phyloP scores from a whole-genome alignment of 2,329 filamentous ascomycete species.

The Xylaria multiplex region DNA sequence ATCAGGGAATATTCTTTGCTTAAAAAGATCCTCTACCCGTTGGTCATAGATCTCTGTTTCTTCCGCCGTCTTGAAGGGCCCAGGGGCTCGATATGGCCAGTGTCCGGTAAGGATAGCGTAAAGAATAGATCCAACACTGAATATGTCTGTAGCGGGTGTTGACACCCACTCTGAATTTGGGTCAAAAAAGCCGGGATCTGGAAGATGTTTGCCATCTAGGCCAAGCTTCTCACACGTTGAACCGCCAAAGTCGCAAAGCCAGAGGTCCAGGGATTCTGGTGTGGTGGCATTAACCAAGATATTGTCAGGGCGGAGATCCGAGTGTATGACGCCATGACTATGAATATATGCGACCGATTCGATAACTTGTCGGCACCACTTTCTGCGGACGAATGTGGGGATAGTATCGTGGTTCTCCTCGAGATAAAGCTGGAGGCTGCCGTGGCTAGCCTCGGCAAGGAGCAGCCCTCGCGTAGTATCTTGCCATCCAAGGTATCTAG shows the following conservation, averaged over 20 bases:
- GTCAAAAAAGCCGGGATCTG: slow-evolving; percentile 12
- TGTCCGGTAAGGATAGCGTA: slow-evolving; percentile 15
- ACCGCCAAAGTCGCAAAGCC: slow-evolving; percentile 8
- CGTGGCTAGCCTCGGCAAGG: slow-evolving; percentile 14
- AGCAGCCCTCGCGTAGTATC: slow-evolving; percentile 6
- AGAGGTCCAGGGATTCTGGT: slow-evolving; percentile 6
- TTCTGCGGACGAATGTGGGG: slow-evolving; percentile 5
- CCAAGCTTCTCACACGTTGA: slow-evolving; percentile 10
- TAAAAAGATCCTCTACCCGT: slow-evolving; percentile 12
- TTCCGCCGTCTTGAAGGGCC: slow-evolving; percentile 1
- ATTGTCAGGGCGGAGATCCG: slow-evolving; percentile 9
- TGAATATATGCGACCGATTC: slow-evolving; percentile 8
- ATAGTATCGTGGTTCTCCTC: slow-evolving; percentile 15
- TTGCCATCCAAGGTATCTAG: slow-evolving; percentile 14
- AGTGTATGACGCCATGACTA: slow-evolving; percentile 6
- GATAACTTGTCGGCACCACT: slow-evolving; percentile 13
- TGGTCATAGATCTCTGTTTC: slow-evolving; percentile 10
- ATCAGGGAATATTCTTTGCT: slow-evolving; percentile 10
- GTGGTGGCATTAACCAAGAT: slow-evolving; percentile 14
- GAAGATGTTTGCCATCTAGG: slow-evolving; percentile 3
- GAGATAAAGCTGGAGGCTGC: slow-evolving; percentile 13
- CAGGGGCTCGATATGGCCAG: slow-evolving; percentile 7
- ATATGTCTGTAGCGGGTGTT: slow-evolving; percentile 8
- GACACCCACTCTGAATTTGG: slow-evolving; percentile 9
- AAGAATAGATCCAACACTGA: slow-evolving; percentile 16